A percentile compares a stretch with the other conserved stretches of the same genome.
These are phyloP conservation scores for Papiliotrema terrestris DNA, from an alignment of 1,284 basidiomycete species.

Conservation along the genomic window DNA sequence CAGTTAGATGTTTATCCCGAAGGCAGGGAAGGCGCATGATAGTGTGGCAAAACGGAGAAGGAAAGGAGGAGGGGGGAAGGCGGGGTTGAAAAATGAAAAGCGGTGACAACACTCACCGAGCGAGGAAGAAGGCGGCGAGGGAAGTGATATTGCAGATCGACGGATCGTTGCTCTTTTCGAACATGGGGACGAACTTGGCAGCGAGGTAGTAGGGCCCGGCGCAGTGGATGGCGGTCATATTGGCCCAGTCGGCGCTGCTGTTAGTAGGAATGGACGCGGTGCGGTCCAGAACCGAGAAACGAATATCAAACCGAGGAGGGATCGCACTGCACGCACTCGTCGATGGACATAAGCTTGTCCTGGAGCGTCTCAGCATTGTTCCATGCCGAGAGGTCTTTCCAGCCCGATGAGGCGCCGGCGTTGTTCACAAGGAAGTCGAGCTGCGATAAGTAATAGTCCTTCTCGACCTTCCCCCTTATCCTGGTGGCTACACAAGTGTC, in stretches of 20 bases:
- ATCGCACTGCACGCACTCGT: conserved; percentile 20
- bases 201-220: conserved; percentile 29
- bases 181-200: conserved; percentile 29
- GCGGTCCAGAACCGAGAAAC: neutral
- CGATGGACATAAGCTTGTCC: conserved; percentile 29
- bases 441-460: conserved; percentile 8
- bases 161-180: conserved; percentile 26
- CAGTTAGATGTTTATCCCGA: neutral
- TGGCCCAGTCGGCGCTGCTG: conserved; percentile 25
- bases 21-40: neutral
- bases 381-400: conserved; percentile 18
- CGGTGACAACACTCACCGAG: conserved; percentile 26
- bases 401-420: conserved; percentile 26
- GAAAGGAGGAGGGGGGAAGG: neutral
- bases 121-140: conserved; percentile 25
- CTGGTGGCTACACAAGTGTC: too few species aligned
- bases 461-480: too few species aligned
- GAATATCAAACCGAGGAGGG: neutral
- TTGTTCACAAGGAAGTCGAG: conserved; percentile 36
- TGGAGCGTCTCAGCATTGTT: conserved; percentile 15
- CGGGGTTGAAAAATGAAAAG: neutral
- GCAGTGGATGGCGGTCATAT: conserved; percentile 33
- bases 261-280: neutral
- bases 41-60: neutral
- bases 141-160: conserved; percentile 32